A percentile compares a stretch with the other conserved stretches of the same genome.
Evolutionary conservation across 352 stramenopile species (phyloP).

Genomic region (Thalassiosira exigua): DNA sequence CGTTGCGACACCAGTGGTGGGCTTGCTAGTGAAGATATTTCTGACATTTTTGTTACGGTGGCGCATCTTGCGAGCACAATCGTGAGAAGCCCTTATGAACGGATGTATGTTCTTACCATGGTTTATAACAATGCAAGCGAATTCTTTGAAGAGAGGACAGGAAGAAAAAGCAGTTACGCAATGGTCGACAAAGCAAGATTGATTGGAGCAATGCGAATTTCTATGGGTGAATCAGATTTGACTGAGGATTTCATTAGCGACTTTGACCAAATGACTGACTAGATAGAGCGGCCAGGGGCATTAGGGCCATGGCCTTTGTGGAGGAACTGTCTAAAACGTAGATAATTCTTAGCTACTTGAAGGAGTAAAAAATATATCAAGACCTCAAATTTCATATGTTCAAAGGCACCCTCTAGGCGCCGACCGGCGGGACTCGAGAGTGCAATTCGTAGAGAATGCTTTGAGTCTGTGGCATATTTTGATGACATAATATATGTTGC

Average conservation of each 20-base stretch:
- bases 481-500: no score
- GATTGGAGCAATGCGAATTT: slow-evolving; percentile 49
- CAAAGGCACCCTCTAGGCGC: no score
- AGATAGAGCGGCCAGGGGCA: slow-evolving; percentile 1
- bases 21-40: slow-evolving; percentile 38
- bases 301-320: neutral
- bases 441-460: no score
- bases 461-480: no score
- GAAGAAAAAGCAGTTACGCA: slow-evolving; percentile 29
- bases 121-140: slow-evolving; percentile 49
- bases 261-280: slow-evolving; percentile 26
- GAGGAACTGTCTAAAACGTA: neutral
- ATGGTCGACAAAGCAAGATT: slow-evolving; percentile 46
- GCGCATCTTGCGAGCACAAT: slow-evolving; percentile 11
- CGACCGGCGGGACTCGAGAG: no score
- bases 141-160: slow-evolving; percentile 47
- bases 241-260: slow-evolving; percentile 47
- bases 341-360: no score
- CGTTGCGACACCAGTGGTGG: slow-evolving; percentile 10
- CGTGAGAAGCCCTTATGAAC: slow-evolving; percentile 34
- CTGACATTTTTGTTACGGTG: slow-evolving; percentile 55
- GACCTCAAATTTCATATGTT: no score
- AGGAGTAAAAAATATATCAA: no score
- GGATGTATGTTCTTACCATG: slow-evolving; percentile 46
- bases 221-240: slow-evolving; percentile 43